phyloP scores from a whole-genome alignment of 331 rosid species.

The Malus hybrid region DNA sequence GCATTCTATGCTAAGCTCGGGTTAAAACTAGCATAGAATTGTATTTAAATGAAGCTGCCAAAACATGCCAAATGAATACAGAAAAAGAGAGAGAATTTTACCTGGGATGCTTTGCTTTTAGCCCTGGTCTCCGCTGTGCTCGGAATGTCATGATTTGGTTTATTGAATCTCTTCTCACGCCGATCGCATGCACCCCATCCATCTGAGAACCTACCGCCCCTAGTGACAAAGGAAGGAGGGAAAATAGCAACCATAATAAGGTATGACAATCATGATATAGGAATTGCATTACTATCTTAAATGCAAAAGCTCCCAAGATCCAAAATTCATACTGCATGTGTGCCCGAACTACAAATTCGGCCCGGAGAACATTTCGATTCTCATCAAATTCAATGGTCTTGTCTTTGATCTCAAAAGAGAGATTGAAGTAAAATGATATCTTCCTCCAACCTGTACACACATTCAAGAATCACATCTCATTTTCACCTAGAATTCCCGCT shows the following conservation, averaged over 20 bases:
- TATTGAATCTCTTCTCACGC: constrained; percentile 75
- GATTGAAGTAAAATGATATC: constrained; percentile 72
- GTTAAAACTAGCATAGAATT: neutral
- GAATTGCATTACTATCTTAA: neutral
- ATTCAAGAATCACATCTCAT: constrained; percentile 10
- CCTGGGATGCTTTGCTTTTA: constrained; percentile 89
- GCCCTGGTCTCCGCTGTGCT: constrained; percentile 97
- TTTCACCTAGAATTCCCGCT: neutral
- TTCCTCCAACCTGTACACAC: constrained; percentile 79
- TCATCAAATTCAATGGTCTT: constrained; percentile 69
- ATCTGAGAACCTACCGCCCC: constrained; percentile 93
- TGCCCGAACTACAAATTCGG: constrained; percentile 90
- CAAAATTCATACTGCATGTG: constrained; percentile 74
- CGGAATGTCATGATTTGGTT: constrained; percentile 89
- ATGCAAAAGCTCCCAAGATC: constrained; percentile 16
- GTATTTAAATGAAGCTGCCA: neutral
- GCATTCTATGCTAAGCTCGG: neutral
- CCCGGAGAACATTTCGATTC: constrained; percentile 72
- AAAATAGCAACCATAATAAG: neutral
- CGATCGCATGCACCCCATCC: constrained; percentile 98
- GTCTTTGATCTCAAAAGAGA: constrained; percentile 77
- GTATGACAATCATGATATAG: neutral
- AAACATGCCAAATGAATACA: neutral
- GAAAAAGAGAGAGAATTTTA: constrained; percentile 19
- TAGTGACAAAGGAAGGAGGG: constrained; percentile 10